Evolutionary conservation across 345 rosid genomes (phyloP), one percentile per base, ranked within the genome.

Genomic region (Linum usitatissimum): DNA sequence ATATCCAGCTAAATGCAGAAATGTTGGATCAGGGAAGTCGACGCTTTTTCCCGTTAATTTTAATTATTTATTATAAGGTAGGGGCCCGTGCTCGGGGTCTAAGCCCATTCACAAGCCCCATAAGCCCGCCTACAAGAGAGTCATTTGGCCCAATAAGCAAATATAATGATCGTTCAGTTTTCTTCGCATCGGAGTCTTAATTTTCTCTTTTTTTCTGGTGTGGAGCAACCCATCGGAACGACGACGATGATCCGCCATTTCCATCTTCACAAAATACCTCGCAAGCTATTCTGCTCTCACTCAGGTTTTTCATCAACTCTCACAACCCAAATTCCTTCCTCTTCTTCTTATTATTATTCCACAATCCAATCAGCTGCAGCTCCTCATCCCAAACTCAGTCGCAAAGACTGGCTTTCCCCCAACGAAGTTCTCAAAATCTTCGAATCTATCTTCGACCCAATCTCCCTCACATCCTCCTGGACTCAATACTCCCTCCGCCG

Each of bases 331-430:
- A 55, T 3, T 56, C 55, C 56, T 42, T 21, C 31, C 49, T 62
- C 67, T 21, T 5, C 72, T 0, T 57, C 21, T 6, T 15, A 56
- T 42, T 57, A 57, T 30, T 45, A 56, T 15, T 15, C 19, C 1
- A 20, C 48, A 12, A 19, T 6, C 45, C 65, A 61, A 67, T 9
- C 15, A 15, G 9, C 38, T 28, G 10, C 38, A 20, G 45, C 61
- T 10, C n/a, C 39, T 38, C 53, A n/a, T 6, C 56, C 72, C 67
- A 79, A 70, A 56, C 84, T 89, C 59, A 81, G 64, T 69, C 86
- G 78, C 82, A 92, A 77, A 60, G 93, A 92, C 83, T 87, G 98
- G 95, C 57, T 92, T 20, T 85, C 96, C 13, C 83, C 96, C 0
- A 78, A 68, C 54, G 85, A 92, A 31, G 79, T 83, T 57, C 40